Percentiles rank a stretch among this genome's conserved stretches.
Evolutionary conservation across 495 filamentous ascomycete species (phyloP).

Genomic region (Hypoxylon cercidicola): DNA sequence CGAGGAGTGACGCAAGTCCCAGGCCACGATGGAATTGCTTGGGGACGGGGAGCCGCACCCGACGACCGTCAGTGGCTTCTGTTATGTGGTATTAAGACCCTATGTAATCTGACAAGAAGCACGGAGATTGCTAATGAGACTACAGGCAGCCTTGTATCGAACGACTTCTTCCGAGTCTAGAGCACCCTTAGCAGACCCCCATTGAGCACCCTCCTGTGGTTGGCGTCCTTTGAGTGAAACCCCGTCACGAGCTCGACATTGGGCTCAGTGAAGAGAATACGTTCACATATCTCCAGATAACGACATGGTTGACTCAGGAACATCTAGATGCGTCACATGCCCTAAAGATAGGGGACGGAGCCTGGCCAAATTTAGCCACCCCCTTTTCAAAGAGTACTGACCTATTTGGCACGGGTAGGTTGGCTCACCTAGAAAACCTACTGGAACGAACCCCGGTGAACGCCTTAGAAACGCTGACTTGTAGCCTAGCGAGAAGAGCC

Average conservation of each 20-base stretch:
- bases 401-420: conserved; percentile 6
- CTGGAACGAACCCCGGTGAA: not conserved
- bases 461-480: conserved; percentile 24
- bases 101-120: not conserved
- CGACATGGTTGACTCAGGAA: not conserved
- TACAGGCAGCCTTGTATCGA: conserved; percentile 13
- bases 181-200: conserved; percentile 2
- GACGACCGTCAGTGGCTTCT: conserved; percentile 4
- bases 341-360: conserved; percentile 13
- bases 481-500: conserved; percentile 19
- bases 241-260: conserved; percentile 14
- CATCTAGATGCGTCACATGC: conserved; percentile 13
- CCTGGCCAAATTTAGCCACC: conserved; percentile 22
- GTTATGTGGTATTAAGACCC: conserved; percentile 3
- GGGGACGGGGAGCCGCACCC: conserved; percentile 16
- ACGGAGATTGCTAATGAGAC: conserved; percentile 16
- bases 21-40: conserved; percentile 3
- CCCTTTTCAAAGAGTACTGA: conserved; percentile 11
- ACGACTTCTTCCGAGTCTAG: conserved; percentile 16
- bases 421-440: conserved; percentile 15
- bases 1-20: conserved; percentile 26
- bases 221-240: conserved; percentile 6
- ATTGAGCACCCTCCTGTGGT: not conserved
- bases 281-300: conserved; percentile 17
- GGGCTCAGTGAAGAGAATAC: conserved; percentile 5